Evolutionary conservation across 495 filamentous ascomycete genomes (phyloP), one percentile per base, ranked within the genome.

Genomic region (Thermochaetoides thermophila): DNA sequence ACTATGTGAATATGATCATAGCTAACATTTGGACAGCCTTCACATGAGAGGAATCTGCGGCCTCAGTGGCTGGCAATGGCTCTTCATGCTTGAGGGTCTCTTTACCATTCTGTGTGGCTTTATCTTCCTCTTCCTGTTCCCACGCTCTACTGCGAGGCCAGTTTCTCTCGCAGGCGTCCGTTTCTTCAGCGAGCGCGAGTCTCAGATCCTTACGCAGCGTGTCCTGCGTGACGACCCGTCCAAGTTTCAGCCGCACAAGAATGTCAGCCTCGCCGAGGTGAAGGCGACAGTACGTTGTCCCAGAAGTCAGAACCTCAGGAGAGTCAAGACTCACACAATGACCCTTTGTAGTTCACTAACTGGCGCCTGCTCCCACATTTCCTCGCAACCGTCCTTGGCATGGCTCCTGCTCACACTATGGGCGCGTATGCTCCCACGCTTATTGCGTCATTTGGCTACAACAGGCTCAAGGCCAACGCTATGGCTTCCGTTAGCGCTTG

Each of bases 61-160:
- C 1, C 38, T 72, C 4, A 46, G 57, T 3, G 73, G 74, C 0
- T 78, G 74, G 74, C 61, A 65, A 34, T 78, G 74, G 74, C 58
- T 78, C 4, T 76, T 76, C 47, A 44, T 53, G 7, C 22, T 49
- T 20, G 69, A 73, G 40, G 70, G 69, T 7, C 27, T 63, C 2
- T 63, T 74, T 27, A 73, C 70, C 4, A 48, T 75, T 7, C 49
- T 61, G 29, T 59, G 65, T 10, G 69, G 58, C 3, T 40, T 66
- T 17, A 23, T 68, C 8, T 71, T 75, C 43, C 51, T 65, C 19
- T 49, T 60, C 1, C 36, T 69, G 8, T 59, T 73, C 4, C 69
- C 71, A 0, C 49, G 55, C 1, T 50, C 49, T 1, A 55, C 52
- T 0, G 56, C 52, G 4, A 53, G 65, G 16, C 58, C 68, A 0